A percentile compares a stretch with the other conserved stretches of the same genome.
Evolutionary conservation across 331 rosid genomes (phyloP).

Genomic region (Erythrophleum ivorense): DNA sequence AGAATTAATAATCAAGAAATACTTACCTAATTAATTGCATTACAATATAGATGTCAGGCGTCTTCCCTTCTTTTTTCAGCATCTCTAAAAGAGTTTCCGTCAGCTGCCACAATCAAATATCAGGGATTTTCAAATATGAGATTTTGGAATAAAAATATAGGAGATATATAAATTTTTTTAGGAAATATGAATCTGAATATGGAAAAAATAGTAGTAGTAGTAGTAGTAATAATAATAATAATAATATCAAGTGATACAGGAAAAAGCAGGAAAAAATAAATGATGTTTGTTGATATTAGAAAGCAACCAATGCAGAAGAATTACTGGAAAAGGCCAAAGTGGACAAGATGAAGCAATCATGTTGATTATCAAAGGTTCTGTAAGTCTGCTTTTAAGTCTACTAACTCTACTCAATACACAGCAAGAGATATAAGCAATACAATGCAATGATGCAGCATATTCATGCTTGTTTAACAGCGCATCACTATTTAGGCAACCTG

Average conservation of each 20-base stretch:
- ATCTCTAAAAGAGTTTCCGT: slow-evolving; percentile 71
- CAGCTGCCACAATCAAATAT: slow-evolving; percentile 58
- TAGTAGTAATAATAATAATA: not conserved
- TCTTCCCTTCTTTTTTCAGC: slow-evolving; percentile 71
- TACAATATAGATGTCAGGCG: slow-evolving; percentile 66
- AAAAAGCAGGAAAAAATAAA: slow-evolving; percentile 17
- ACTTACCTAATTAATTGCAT: slow-evolving; percentile 84
- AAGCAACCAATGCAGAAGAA: slow-evolving; percentile 6
- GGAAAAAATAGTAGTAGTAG: not conserved
- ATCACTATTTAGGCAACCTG: too few species aligned
- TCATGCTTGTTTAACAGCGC: not conserved
- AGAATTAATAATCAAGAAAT: slow-evolving; percentile 23
- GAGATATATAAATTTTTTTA: slow-evolving; percentile 3
- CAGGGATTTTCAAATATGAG: slow-evolving; percentile 21
- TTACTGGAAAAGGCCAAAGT: slow-evolving; percentile 8
- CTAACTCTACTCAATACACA: not conserved
- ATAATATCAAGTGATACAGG: not conserved
- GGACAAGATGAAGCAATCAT: not conserved
- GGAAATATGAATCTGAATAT: slow-evolving; percentile 9
- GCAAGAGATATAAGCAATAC: not conserved
- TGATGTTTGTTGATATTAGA: not conserved
- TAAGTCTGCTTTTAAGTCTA: slow-evolving; percentile 26
- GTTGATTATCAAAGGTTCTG: slow-evolving; percentile 5
- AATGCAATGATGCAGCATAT: not conserved
- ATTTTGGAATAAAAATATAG: slow-evolving; percentile 12